Conservation (phyloP, 2,329 filamentous ascomycete genomes). For the Colletotrichum falcatum region DNA sequence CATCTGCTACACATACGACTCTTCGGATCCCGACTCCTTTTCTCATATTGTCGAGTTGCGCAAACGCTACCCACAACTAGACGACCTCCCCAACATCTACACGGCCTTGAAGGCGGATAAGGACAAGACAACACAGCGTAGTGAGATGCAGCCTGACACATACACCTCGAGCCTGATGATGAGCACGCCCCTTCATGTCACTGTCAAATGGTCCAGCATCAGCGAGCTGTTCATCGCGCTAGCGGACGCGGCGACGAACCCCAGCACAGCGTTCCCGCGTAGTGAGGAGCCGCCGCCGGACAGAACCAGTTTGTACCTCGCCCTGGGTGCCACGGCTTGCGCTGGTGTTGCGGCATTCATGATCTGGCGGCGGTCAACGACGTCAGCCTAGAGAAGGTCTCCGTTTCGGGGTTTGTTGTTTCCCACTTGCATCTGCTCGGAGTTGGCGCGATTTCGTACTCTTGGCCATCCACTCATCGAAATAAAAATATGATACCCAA, state of each 20-base stretch:
- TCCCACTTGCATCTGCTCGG: conserved; percentile 32
- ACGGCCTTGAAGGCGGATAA: conserved; percentile 94
- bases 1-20: conserved; percentile 96
- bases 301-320: conserved; percentile 86
- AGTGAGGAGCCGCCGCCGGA: conserved; percentile 88
- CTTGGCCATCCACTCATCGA: conserved; percentile 16
- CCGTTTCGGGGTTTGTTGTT: neutral
- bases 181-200: conserved; percentile 92
- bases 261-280: conserved; percentile 89
- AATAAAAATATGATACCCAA: conserved; percentile 41
- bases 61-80: conserved; percentile 82
- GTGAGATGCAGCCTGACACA: conserved; percentile 90
- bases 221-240: conserved; percentile 92
- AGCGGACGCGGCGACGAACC: conserved; percentile 91
- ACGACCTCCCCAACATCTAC: conserved; percentile 91
- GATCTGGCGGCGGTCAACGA: conserved; percentile 72
- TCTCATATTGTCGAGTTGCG: conserved; percentile 88
- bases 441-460: conserved; percentile 32
- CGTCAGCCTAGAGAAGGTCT: conserved; percentile 51
- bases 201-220: conserved; percentile 93
- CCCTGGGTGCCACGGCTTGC: conserved; percentile 78
- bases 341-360: conserved; percentile 72
- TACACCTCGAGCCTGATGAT: conserved; percentile 89
- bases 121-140: conserved; percentile 96
- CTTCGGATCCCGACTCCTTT: conserved; percentile 95